Evolutionary conservation across 176 grass and related monocot species (phyloP), one percentile per base, ranked within the genome.

Genomic region (Phyllostachys edulis): DNA sequence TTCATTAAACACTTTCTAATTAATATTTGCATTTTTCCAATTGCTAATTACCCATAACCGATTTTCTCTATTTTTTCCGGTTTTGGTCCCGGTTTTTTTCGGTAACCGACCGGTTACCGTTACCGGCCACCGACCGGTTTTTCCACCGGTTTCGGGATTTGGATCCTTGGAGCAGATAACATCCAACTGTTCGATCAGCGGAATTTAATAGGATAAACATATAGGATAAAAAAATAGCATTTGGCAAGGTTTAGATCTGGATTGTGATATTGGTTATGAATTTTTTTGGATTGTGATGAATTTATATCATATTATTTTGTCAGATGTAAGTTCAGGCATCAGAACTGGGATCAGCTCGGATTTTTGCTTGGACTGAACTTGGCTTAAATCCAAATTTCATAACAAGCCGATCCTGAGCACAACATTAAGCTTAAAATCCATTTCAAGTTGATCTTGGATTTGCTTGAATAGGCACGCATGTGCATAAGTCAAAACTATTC

Each of bases 141-240:
- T n/a, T n/a, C n/a, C n/a, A n/a, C n/a, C n/a, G n/a, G n/a, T n/a
- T n/a, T n/a, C n/a, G n/a, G n/a, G n/a, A n/a, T n/a, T n/a, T n/a
- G n/a, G n/a, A n/a, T n/a, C n/a, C n/a, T n/a, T 24, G 41, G 37
- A 27, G 66, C 34, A 72, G 3, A 72, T 27, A 72, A 65, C 47
- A 83, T 84, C 45, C 24, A 24, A 36, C 24, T 84, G 49, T 84
- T 64, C 3, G 12, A 75, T 73, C 63, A 65, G 44, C 15, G 0
- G 32, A 73, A 18, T 77, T 78, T 64, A 24, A 27, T 69, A 69
- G 13, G 78, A 41, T 80, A 27, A 81, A 13, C 38, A 79, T 66
- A 3, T 29, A 41, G 44, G 37, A 46, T 15, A 39, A 5, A 72
- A 72, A 52, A 73, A 11, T 32, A 13, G 6, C 21, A 42, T 64